These are phyloP conservation scores for Pholiota adiposa DNA, from an alignment of 1,284 basidiomycete genomes.

Conservation along the genomic window DNA sequence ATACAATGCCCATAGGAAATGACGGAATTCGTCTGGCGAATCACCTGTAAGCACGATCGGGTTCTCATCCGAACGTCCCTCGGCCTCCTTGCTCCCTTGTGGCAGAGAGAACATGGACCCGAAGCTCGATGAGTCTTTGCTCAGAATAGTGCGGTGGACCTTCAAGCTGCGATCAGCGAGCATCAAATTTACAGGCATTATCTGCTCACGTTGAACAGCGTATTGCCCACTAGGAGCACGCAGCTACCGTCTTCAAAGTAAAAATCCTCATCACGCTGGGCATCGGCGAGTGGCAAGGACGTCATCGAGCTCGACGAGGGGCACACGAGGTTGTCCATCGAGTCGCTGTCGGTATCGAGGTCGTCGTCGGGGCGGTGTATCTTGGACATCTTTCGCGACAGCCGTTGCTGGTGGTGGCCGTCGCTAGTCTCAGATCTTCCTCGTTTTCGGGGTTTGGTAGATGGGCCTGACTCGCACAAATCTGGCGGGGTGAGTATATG, in stretches of 20 bases:
- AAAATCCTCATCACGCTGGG: conserved; percentile 38
- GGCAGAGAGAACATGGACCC: conserved; percentile 66
- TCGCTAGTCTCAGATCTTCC: conserved; percentile 23
- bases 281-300: neutral
- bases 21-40: conserved; percentile 60
- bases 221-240: conserved; percentile 59
- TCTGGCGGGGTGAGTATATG: neutral
- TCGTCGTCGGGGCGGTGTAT: conserved; percentile 10
- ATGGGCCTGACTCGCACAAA: conserved; percentile 4
- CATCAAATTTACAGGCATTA: neutral
- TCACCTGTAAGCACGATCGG: conserved; percentile 65
- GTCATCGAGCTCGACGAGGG: conserved; percentile 13
- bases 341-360: conserved; percentile 20
- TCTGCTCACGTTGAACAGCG: conserved; percentile 63
- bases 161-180: conserved; percentile 28
- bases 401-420: conserved; percentile 6
- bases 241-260: conserved; percentile 65
- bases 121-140: conserved; percentile 66
- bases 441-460: conserved; percentile 17
- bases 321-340: conserved; percentile 15
- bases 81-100: conserved; percentile 47
- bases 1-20: conserved; percentile 69
- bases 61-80: conserved; percentile 64
- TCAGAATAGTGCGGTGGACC: conserved; percentile 69
- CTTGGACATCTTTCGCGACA: conserved; percentile 23